These are phyloP conservation scores for Triangularia setosa DNA, from an alignment of 2,329 filamentous ascomycete genomes.

Conservation along the genomic window DNA sequence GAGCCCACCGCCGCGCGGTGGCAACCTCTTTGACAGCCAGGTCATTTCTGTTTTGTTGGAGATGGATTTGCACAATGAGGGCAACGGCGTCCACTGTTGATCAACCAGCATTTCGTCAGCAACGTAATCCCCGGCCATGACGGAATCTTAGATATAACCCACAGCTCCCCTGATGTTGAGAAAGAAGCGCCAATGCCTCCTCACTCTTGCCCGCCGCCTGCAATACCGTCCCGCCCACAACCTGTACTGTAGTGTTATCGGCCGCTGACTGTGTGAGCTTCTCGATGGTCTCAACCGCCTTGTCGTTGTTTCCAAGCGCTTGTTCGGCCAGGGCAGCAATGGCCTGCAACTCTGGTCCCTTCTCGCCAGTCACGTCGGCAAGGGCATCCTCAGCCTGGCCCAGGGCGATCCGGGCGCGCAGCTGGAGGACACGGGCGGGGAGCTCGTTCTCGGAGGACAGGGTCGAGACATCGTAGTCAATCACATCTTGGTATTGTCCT, in stretches of 20 bases:
- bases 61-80: conserved; percentile 85
- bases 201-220: conserved; percentile 78
- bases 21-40: conserved; percentile 86
- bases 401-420: conserved; percentile 79
- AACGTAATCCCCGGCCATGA: not conserved
- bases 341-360: conserved; percentile 69
- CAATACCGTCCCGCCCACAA: conserved; percentile 76
- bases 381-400: conserved; percentile 73
- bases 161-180: conserved; percentile 84
- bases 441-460: conserved; percentile 76
- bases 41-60: conserved; percentile 87
- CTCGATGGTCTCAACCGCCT: conserved; percentile 61
- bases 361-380: conserved; percentile 60
- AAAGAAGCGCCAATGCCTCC: conserved; percentile 74
- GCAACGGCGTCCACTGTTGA: conserved; percentile 71
- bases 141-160: conserved; percentile 35
- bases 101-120: conserved; percentile 10
- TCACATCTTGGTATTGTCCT: conserved; percentile 80
- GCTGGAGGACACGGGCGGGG: conserved; percentile 70
- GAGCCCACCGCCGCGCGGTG: conserved; percentile 85
- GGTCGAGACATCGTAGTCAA: conserved; percentile 77
- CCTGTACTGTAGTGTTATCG: conserved; percentile 77
- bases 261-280: conserved; percentile 61
- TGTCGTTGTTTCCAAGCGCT: conserved; percentile 54
- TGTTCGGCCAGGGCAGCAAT: conserved; percentile 71